Base-by-base conservation (phyloP, 2,329 filamentous ascomycete genomes). In the Penicillium sp. region DNA sequence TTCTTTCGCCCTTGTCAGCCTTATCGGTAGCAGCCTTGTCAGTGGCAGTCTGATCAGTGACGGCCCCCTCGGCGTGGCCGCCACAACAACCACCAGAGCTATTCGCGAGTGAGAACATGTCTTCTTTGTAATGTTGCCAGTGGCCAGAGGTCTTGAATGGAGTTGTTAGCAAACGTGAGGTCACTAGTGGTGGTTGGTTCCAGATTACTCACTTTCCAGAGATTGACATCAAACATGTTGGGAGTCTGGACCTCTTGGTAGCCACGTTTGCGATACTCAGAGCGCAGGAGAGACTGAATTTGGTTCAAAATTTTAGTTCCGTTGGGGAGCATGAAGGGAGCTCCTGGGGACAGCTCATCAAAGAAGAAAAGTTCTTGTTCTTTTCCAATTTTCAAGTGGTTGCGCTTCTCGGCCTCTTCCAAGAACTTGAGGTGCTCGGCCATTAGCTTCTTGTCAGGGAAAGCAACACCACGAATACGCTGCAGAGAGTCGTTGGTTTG, bases 361-460 rank as follows among this genome's bases (percentile, higher is more conserved):
- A 97, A 99, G 81, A 97, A 95, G 82, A 96, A 99, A 8, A 99
- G 86, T 72, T 97, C 93, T 75, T 99, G 94, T 60, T 97, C 92
- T 71, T 88, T 90, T 61, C 92, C 94, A 63, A 99, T 92, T 77
- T 90, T 91, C 62, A 93, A 84, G 72, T 99, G 94, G 70, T 97
- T 94, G 60, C 94, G 88, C 82, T 96, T 96, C 58, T 94, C 93
- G n/a, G 94, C 94, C 77, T 99, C 94, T 68, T 96, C 93, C 29
- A 99, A 83, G 77, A 96, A 95, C 70, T 93, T 92, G 78, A 96
- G 87, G 79, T 97, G 92, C 68, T 95, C 92, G 44, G 90, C 86
- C 78, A 99, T 90, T 67, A 86, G 84, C 79, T 96, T 96, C 84
- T 99, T 97, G 76, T 96, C 92, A 3, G 93, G 93, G 86, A 92